Conservation (phyloP, 2,329 filamentous ascomycete species). For the Lachnellula cervina region DNA sequence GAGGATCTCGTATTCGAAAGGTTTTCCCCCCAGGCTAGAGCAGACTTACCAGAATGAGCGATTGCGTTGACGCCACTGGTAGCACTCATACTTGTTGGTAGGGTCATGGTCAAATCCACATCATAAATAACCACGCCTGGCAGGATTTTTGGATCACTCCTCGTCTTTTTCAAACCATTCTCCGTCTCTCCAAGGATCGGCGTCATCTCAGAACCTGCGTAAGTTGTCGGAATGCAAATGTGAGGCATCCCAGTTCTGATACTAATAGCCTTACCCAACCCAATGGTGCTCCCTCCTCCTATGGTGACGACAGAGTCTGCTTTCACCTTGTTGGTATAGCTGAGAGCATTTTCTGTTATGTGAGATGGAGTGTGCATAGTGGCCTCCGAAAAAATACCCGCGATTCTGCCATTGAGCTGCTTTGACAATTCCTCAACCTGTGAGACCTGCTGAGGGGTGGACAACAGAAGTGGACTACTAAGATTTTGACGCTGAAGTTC, state of each 20-base stretch:
- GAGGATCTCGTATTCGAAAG: background rate
- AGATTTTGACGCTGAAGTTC: slow-evolving; percentile 43
- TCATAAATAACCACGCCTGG: slow-evolving; percentile 61
- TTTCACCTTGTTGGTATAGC: slow-evolving; percentile 37
- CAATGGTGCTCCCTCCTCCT: slow-evolving; percentile 58
- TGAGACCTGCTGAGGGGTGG: slow-evolving; percentile 44
- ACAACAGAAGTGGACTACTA: slow-evolving; percentile 50
- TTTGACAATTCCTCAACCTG: slow-evolving; percentile 36
- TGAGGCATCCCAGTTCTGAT: slow-evolving; percentile 49
- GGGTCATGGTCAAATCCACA: slow-evolving; percentile 55
- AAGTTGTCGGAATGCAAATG: slow-evolving; percentile 58
- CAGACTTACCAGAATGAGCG: slow-evolving; percentile 48
- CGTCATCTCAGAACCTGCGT: slow-evolving; percentile 60
- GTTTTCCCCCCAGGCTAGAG: background rate
- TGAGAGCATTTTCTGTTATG: slow-evolving; percentile 53
- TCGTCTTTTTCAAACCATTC: slow-evolving; percentile 53
- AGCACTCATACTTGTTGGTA: slow-evolving; percentile 48
- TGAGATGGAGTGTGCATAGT: slow-evolving; percentile 59
- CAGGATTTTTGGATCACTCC: slow-evolving; percentile 53
- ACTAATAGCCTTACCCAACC: slow-evolving; percentile 55
- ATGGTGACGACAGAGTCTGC: slow-evolving; percentile 56
- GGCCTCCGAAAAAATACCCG: slow-evolving; percentile 49
- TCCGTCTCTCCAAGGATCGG: slow-evolving; percentile 59
- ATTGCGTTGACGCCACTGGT: slow-evolving; percentile 62
- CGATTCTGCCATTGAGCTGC: slow-evolving; percentile 42